Evolutionary conservation across 2,329 filamentous ascomycete genomes (phyloP), one percentile per base, ranked within the genome.

Genomic region (Fusarium bulbicola): DNA sequence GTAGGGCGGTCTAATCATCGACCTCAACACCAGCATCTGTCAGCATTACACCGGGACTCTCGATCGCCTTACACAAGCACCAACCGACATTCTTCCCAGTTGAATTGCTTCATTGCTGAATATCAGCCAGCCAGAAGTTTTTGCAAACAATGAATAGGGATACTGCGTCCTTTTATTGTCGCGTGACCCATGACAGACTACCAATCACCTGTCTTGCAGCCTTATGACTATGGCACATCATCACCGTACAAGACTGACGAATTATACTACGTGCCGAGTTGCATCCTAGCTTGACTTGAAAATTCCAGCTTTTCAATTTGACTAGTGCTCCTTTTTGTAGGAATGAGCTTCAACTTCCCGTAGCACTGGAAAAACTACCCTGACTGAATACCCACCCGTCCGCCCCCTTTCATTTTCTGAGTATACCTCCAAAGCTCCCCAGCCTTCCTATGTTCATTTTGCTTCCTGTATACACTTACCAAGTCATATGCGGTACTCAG

Each of bases 381-480:
- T 16, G 2, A 16, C 1, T 16, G 0, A 28, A 16, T 13, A 24
- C 0, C 16, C 7, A 0, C 5, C 7, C 7, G 16, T 1, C 3
- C 3, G 16, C 3, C 18, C 16, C 2, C 5, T 34, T 12, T 7
- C 1, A 36, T n/a, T 30, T n/a, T 5, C 10, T 11, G 3, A 16
- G 7, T 10, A 18, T 21, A 46, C 2, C 20, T n/a, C 8, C 5
- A 15, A 1, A 56, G 20, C 5, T 56, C 15, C n/a, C 20, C 15
- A 10, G n/a, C 37, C 30, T 36, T 56, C 13, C 32, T 8, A 36
- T 12, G 1, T n/a, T 60, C 1, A 0, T 14, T 20, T 43, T 28
- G 28, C 1, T n/a, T 36, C 37, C 16, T 10, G 7, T 60, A 60
- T n/a, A 30, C 2, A 1, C 0, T 0, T 0, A 47, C 12, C 1